Conservation (phyloP, 208 protist species). For the Acanthamoeba sp. region DNA sequence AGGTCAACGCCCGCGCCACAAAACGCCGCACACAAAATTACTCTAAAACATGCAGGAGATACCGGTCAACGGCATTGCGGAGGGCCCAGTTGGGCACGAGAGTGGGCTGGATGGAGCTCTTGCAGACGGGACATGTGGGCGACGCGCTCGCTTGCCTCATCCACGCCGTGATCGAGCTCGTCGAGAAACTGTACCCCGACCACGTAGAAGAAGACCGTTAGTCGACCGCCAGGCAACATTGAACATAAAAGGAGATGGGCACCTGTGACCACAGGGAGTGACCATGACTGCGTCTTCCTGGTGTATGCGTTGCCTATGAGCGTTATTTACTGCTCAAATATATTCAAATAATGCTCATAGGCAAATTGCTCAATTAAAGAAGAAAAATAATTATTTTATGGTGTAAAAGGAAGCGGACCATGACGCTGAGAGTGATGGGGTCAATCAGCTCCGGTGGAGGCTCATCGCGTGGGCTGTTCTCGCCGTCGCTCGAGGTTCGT, state of each 20-base stretch:
- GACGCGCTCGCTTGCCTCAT: neutral
- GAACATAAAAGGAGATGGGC: too few species aligned
- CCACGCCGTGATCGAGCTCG: neutral
- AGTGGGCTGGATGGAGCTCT: neutral
- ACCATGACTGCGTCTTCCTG: conserved; percentile 18
- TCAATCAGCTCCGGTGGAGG: neutral
- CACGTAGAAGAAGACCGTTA: too few species aligned
- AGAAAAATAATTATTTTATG: neutral
- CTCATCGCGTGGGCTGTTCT: neutral
- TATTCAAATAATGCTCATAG: neutral
- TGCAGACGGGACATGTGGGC: neutral
- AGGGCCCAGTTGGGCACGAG: conserved; percentile 11
- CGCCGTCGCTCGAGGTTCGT: neutral
- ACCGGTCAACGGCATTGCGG: conserved; percentile 33
- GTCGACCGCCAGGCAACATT: too few species aligned
- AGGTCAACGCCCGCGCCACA: neutral
- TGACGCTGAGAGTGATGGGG: conserved; percentile 8
- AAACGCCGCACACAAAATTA: neutral
- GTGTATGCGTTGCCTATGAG: neutral
- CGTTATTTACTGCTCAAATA: neutral
- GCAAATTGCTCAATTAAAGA: too few species aligned
- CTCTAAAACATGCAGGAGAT: too few species aligned
- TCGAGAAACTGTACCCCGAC: conserved; percentile 27
- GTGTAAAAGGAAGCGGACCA: neutral
- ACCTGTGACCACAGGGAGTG: neutral